Conservation (phyloP, 169 alveolate species). For the Eimeria maxima region DNA sequence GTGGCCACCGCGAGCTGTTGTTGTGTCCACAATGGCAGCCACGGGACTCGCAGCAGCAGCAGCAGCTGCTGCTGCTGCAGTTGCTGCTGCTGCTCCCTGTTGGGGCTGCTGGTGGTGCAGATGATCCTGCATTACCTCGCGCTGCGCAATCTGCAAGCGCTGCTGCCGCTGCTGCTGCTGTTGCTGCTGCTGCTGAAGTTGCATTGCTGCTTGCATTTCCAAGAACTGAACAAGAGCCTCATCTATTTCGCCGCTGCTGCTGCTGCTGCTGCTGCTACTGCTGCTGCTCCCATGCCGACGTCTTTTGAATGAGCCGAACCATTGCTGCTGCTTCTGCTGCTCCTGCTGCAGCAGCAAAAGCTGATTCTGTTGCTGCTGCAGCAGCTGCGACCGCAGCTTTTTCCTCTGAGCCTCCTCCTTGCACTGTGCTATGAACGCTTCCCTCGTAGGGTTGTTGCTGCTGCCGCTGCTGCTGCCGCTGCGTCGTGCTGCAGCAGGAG, state of each 20-base stretch:
- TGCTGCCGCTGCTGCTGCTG: background rate
- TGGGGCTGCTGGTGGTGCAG: slow-evolving; percentile 29
- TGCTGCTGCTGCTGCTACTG: slow-evolving; percentile 51
- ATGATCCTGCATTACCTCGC: no score
- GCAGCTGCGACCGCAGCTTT: slow-evolving; percentile 46
- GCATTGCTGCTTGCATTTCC: slow-evolving; percentile 55
- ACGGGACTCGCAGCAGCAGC: no score
- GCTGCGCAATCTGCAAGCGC: no score
- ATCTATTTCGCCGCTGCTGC: slow-evolving; percentile 49
- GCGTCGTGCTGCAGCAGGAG: slow-evolving; percentile 12
- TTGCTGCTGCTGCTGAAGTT: slow-evolving; percentile 61
- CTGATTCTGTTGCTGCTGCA: slow-evolving; percentile 5
- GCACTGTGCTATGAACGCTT: slow-evolving; percentile 19
- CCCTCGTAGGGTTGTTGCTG: background rate
- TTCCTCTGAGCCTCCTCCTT: slow-evolving; percentile 40
- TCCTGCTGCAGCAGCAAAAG: no score
- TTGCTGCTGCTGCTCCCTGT: slow-evolving; percentile 27
- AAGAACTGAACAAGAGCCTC: slow-evolving; percentile 31
- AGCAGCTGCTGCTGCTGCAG: slow-evolving; percentile 3
- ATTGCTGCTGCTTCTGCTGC: no score
- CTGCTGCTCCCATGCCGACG: no score
- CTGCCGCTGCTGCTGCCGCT: slow-evolving; percentile 32
- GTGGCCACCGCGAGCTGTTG: background rate
- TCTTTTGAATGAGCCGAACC: no score
- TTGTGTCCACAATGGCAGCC: background rate